A percentile compares a stretch with the other conserved stretches of the same genome.
phyloP scores from a whole-genome alignment of 371 early-diverging fungal species.

The Parasitella parasitica region DNA sequence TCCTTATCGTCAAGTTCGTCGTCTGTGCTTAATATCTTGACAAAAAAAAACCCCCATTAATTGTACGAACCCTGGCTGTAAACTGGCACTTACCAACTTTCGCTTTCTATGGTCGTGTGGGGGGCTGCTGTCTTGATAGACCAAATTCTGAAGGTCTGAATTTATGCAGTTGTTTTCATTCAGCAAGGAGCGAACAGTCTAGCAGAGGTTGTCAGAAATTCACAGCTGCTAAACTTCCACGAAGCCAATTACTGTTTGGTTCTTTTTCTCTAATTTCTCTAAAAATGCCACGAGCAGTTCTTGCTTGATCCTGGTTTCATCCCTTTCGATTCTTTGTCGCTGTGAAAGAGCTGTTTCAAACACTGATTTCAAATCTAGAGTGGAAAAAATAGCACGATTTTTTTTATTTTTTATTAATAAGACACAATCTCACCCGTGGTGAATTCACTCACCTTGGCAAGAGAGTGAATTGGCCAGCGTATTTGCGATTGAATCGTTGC shows the following conservation, averaged over 20 bases:
- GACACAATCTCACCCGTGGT: too few species aligned
- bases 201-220: neutral
- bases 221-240: too few species aligned
- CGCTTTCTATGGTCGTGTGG: neutral
- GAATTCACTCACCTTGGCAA: constrained; percentile 7
- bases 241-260: neutral
- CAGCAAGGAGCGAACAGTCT: neutral
- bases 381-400: neutral
- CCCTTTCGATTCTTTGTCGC: constrained; percentile 53
- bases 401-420: too few species aligned
- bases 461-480: constrained; percentile 12
- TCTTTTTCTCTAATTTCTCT: constrained; percentile 1
- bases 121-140: neutral
- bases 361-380: constrained; percentile 54
- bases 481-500: constrained; percentile 12
- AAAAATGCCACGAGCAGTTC: constrained; percentile 27
- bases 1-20: neutral
- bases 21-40: neutral
- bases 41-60: neutral
- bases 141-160: neutral
- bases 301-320: constrained; percentile 52
- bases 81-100: neutral
- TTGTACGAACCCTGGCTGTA: neutral
- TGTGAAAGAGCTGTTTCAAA: constrained; percentile 55
- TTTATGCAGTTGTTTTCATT: neutral